A percentile compares a stretch with the other conserved stretches of the same genome.
Evolutionary conservation across 345 rosid species (phyloP).

Genomic region (Microcos paniculata): DNA sequence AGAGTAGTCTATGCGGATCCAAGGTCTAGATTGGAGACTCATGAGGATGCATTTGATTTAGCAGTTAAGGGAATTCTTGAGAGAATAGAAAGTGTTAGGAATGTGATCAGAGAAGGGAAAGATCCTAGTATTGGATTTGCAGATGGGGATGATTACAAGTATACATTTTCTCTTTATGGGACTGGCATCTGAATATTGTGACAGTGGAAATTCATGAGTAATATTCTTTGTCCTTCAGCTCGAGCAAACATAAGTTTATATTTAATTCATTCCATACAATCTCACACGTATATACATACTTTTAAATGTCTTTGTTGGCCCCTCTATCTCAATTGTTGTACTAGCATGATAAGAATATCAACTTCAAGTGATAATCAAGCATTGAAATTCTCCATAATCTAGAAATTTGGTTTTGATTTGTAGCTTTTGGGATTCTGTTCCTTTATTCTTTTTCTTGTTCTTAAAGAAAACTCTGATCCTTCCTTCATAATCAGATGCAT

Average conservation of each 20-base stretch:
- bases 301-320: background rate
- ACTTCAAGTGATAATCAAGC: background rate
- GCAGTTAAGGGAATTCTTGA: slow-evolving; percentile 59
- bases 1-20: slow-evolving; percentile 46
- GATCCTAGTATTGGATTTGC: slow-evolving; percentile 63
- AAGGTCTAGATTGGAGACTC: slow-evolving; percentile 11
- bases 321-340: background rate
- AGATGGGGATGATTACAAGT: slow-evolving; percentile 57
- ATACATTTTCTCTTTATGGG: slow-evolving; percentile 44
- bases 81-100: slow-evolving; percentile 51
- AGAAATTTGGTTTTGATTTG: no score
- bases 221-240: background rate
- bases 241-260: background rate
- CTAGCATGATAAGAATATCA: background rate
- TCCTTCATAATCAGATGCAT: no score
- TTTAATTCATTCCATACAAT: background rate
- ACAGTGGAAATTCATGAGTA: background rate
- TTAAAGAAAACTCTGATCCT: no score
- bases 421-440: no score
- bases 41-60: slow-evolving; percentile 56
- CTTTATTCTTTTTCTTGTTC: no score
- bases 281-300: background rate
- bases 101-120: slow-evolving; percentile 41
- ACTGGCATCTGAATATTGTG: slow-evolving; percentile 7
- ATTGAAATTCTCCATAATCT: no score